phyloP scores from a whole-genome alignment of 345 rosid genomes.

The Arabidopsis arenosa region DNA sequence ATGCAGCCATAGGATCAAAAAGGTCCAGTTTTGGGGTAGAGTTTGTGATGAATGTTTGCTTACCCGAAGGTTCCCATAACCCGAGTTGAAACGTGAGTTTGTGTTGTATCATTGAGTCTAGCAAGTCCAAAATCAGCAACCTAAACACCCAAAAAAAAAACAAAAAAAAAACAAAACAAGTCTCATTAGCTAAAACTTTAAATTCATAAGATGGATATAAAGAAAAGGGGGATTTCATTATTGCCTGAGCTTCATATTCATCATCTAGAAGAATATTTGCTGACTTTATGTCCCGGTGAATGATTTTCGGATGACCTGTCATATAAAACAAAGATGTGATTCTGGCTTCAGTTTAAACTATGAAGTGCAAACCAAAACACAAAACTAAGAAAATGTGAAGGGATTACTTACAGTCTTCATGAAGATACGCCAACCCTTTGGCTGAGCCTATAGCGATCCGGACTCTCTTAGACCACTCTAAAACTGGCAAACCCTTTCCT shows the following conservation, averaged over 20 bases:
- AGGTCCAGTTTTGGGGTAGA: slow-evolving; percentile 41
- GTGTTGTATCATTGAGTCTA: slow-evolving; percentile 76
- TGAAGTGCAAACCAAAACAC: neutral
- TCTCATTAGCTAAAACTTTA: slow-evolving; percentile 10
- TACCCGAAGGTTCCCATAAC: slow-evolving; percentile 99
- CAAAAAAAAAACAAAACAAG: slow-evolving; percentile 2
- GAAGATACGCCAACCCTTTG: slow-evolving; percentile 97
- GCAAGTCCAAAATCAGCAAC: slow-evolving; percentile 99
- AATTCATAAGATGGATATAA: neutral
- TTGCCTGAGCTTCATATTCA: slow-evolving; percentile 84
- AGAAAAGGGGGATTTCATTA: slow-evolving; percentile 8
- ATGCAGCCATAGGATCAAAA: neutral
- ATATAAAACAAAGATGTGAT: slow-evolving; percentile 14
- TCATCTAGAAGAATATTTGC: slow-evolving; percentile 87
- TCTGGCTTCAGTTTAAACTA: neutral
- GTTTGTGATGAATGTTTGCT: slow-evolving; percentile 45
- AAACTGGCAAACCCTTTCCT: slow-evolving; percentile 60
- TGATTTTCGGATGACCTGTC: slow-evolving; percentile 89
- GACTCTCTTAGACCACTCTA: slow-evolving; percentile 86
- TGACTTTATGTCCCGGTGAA: slow-evolving; percentile 93
- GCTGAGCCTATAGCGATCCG: slow-evolving; percentile 92
- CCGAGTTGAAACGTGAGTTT: slow-evolving; percentile 94
- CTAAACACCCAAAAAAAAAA: slow-evolving; percentile 39
- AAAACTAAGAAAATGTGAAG: neutral
- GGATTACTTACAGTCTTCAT: slow-evolving; percentile 84